phyloP scores from a whole-genome alignment of 2,329 filamentous ascomycete species.

The Diaporthe sp. region DNA sequence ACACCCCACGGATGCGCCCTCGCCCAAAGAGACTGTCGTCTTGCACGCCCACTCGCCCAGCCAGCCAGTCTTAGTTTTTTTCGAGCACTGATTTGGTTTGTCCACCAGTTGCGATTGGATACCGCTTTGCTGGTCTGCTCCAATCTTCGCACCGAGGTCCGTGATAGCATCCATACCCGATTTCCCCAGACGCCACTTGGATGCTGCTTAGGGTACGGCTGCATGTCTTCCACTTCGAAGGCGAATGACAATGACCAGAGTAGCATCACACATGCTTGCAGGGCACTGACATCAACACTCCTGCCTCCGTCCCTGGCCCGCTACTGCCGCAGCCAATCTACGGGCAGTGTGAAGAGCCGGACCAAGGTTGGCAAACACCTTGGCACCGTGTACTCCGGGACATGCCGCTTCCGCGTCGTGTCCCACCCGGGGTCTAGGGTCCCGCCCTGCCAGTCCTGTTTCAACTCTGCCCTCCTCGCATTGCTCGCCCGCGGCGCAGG shows the following conservation, averaged over 20 bases:
- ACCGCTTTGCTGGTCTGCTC: neutral
- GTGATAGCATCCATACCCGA: neutral
- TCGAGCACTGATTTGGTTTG: neutral
- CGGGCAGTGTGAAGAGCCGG: neutral
- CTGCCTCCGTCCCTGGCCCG: neutral
- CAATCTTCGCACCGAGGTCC: neutral
- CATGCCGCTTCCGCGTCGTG: slow-evolving; percentile 8
- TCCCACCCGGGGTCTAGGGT: slow-evolving; percentile 19
- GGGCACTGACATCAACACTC: neutral
- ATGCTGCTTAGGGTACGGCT: neutral
- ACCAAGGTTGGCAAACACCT: neutral
- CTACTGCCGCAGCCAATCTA: slow-evolving; percentile 2
- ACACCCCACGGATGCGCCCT: slow-evolving; percentile 2
- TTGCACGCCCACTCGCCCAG: neutral
- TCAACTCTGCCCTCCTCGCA: slow-evolving; percentile 21
- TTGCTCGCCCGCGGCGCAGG: neutral
- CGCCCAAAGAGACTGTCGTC: neutral
- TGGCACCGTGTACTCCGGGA: slow-evolving; percentile 18
- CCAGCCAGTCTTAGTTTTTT: neutral
- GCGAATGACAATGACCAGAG: neutral
- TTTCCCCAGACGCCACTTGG: neutral
- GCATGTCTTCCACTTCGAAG: neutral
- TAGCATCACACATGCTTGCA: neutral
- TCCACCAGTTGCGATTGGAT: slow-evolving; percentile 18
- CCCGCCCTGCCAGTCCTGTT: slow-evolving; percentile 12